A percentile compares a stretch with the other conserved stretches of the same genome.
Evolutionary conservation across 768 basidiomycete species (phyloP).

Genomic region (Podaxis rugospora): DNA sequence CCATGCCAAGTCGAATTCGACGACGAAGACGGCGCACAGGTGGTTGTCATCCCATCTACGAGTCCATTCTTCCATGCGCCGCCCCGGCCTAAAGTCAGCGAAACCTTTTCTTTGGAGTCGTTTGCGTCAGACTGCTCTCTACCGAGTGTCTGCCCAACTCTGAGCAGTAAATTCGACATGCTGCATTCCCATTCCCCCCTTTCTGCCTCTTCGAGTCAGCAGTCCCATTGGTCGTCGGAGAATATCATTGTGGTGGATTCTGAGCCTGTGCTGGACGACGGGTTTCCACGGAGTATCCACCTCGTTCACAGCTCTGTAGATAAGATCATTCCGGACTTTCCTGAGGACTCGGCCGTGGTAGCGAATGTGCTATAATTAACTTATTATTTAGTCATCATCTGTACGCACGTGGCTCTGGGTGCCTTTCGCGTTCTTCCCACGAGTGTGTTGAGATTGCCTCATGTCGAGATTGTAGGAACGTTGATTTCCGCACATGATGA

Average conservation of each 20-base stretch:
- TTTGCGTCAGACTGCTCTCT: slow-evolving; percentile 26
- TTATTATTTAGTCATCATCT: not conserved
- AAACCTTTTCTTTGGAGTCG: slow-evolving; percentile 4
- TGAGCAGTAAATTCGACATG: slow-evolving; percentile 12
- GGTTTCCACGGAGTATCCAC: not conserved
- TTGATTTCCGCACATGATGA: not conserved
- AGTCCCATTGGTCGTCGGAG: not conserved
- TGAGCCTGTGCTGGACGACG: not conserved
- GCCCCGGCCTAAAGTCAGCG: slow-evolving; percentile 23
- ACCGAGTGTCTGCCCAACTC: slow-evolving; percentile 20
- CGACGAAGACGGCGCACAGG: slow-evolving; percentile 28
- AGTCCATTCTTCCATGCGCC: slow-evolving; percentile 32
- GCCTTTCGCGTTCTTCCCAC: not conserved
- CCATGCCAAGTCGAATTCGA: slow-evolving; percentile 5
- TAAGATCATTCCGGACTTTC: slow-evolving; percentile 2
- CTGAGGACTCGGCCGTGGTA: not conserved
- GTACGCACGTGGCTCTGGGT: not conserved
- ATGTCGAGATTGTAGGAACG: not conserved
- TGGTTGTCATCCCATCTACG: slow-evolving; percentile 32
- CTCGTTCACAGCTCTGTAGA: not conserved
- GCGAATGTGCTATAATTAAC: not conserved
- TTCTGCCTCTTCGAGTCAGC: not conserved
- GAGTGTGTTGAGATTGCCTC: not conserved
- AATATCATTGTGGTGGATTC: not conserved
- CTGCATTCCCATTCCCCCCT: slow-evolving; percentile 13